Evolutionary conservation across 1,284 basidiomycete species (phyloP).

Genomic region (Cryptococcus floricola): DNA sequence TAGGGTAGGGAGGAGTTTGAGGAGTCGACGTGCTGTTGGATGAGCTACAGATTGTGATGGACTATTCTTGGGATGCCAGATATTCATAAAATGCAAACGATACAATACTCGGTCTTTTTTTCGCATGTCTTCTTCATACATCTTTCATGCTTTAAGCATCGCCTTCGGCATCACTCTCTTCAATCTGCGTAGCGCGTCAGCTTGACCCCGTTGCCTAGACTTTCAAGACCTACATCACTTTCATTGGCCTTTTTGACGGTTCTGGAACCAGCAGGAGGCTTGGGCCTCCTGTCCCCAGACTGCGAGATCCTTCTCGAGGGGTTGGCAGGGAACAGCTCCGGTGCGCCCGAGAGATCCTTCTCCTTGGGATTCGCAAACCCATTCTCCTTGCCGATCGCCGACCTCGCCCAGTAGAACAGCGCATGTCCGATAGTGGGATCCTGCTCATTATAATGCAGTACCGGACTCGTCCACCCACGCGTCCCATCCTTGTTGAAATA

Average conservation of each 20-base stretch:
- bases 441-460: slow-evolving; percentile 29
- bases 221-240: slow-evolving; percentile 22
- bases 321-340: slow-evolving; percentile 45
- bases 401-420: slow-evolving; percentile 47
- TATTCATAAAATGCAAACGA: background rate
- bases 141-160: slow-evolving; percentile 1
- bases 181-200: slow-evolving; percentile 34
- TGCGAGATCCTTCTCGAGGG: slow-evolving; percentile 40
- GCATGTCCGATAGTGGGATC: slow-evolving; percentile 41
- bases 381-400: slow-evolving; percentile 30
- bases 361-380: slow-evolving; percentile 24
- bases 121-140: background rate
- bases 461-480: slow-evolving; percentile 42
- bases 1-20: slow-evolving; percentile 29
- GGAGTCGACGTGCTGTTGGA: slow-evolving; percentile 32
- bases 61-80: background rate
- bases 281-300: slow-evolving; percentile 5
- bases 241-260: slow-evolving; percentile 42
- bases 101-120: background rate
- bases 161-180: slow-evolving; percentile 44
- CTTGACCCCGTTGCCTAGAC: background rate
- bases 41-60: slow-evolving; percentile 3
- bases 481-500: slow-evolving; percentile 41
- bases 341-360: slow-evolving; percentile 34
- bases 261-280: slow-evolving; percentile 7